phyloP scores from a whole-genome alignment of 495 filamentous ascomycete genomes.

The Hypomontagnella monticulosa region DNA sequence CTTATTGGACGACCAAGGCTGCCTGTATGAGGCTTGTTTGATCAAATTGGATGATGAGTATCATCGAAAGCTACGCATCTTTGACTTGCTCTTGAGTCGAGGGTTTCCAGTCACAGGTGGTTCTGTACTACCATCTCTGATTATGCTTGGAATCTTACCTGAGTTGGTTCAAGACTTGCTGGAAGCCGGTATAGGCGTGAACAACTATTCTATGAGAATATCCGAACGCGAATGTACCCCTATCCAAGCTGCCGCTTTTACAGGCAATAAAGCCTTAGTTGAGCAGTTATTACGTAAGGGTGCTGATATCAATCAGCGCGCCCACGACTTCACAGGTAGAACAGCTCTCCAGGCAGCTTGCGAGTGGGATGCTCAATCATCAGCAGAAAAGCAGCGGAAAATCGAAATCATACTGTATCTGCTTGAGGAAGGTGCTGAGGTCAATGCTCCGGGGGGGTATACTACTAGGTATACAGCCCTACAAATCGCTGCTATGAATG shows the following conservation, averaged over 20 bases:
- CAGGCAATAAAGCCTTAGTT: constrained; percentile 20
- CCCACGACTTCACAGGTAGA: not conserved
- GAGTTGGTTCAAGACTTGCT: constrained; percentile 14
- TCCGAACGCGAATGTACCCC: not conserved
- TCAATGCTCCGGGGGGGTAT: constrained; percentile 17
- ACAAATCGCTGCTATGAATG: not conserved
- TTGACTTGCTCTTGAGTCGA: constrained; percentile 6
- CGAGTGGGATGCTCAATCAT: not conserved
- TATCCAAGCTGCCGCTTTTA: constrained; percentile 22
- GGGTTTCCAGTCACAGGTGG: not conserved
- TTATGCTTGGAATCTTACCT: not conserved
- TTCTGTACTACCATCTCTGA: constrained; percentile 4
- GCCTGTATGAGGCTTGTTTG: constrained; percentile 13
- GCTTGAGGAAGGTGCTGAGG: constrained; percentile 20
- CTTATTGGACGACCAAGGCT: not conserved
- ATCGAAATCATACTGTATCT: constrained; percentile 12
- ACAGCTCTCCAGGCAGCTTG: constrained; percentile 30
- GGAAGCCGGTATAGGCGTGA: constrained; percentile 12
- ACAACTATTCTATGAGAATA: not conserved
- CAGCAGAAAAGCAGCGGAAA: not conserved
- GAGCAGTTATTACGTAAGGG: constrained; percentile 30
- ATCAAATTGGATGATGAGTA: not conserved
- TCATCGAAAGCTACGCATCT: not conserved
- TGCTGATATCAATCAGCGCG: constrained; percentile 27
- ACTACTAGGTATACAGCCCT: constrained; percentile 6